Base-by-base conservation (phyloP, 176 grass and related monocot species). In the Zoysia pacifica region DNA sequence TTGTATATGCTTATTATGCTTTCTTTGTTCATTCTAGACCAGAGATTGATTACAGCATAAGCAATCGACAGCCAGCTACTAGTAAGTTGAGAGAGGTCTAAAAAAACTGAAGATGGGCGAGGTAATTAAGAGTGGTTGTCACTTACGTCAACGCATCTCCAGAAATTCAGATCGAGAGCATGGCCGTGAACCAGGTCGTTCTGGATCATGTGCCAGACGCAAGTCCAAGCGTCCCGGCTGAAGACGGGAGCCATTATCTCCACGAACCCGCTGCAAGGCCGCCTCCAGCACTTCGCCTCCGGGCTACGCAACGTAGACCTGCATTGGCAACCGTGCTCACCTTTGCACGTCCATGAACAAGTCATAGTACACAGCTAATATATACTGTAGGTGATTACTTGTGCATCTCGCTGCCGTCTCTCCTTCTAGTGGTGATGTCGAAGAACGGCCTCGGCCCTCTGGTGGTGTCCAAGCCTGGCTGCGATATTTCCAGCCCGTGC, bases 191-290 rank as follows among this genome's bases (percentile, higher is more conserved):
- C 62, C 15, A 86, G 51, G 18, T 86, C 84, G 54, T 67, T 79
- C 68, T 88, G 86, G 19, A 79, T 69, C 86, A 88, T 83, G 77
- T 84, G 81, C 86, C 86, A 88, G 5, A 88, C 75, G 68, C 86
- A 88, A 1, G 36, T 36, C 86, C 86, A 88, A 6, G 86, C 81
- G 16, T 79, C 75, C 9, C 69, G 62, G 0, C 62, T 74, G 70
- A 88, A 84, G 19, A 88, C 86, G 0, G 86, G 86, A 0, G 69
- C 86, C 68, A 84, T 88, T 9, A 88, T 36, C 70, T 88, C 86
- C 2, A 88, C 81, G 16, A 88, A 88, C 16, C 62, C 82, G 62
- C 49, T 87, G 73, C 85, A 87, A 1, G 59, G 79, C 37, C 5
- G 79, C 9, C n/a, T 44, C 41, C 69, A 68, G 44, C 48, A 15